Base-by-base conservation (phyloP, 2,329 filamentous ascomycete species). In the Furcasterigmium sp. region DNA sequence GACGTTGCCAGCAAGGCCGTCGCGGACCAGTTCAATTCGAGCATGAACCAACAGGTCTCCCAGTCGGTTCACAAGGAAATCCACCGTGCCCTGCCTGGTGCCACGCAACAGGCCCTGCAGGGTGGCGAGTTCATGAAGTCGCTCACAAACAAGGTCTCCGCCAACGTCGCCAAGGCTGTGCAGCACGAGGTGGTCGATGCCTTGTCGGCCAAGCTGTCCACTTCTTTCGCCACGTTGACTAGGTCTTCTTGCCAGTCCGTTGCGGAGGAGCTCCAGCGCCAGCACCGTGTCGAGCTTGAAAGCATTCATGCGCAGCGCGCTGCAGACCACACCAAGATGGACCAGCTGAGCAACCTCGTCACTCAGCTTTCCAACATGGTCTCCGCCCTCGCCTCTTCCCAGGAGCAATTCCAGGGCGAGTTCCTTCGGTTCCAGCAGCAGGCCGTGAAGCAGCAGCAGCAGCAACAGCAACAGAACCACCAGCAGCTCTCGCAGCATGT, bases 61-160 rank as follows among this genome's bases (percentile, higher is more conserved):
- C 73, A 75, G 32, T 70, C 75, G 2, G 64, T 95, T 35, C 80
- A 87, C 44, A 81, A 82, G 51, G 88, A 95, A 62, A 68, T 95
- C 50, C 83, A 85, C 56, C 76, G 75, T 44, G 65, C 75, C 28
- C 69, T 97, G 28, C 88, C 89, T 2, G 70, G 76, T 47, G 76
- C 81, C 9, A 70, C 94, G 45, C 68, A 72, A 37, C 78, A 80
- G 50, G 80, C 85, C 18, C 63, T 96, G 42, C 83, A 87, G 56
- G 85, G 84, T 51, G 81, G 82, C 10, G 84, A 91, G 39, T 72
- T 93, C 30, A 69, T 88, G 49, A 84, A 84, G 55, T 68, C 76
- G 7, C 79, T 96, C 43, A 77, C 84, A 4, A 87, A 94, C 42
- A 77, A 82, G 40, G 76, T 95, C 26, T 73, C 81, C 3, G 77